Percentiles rank a stretch among this genome's conserved stretches.
These are phyloP conservation scores for Apocynum venetum DNA, from an alignment of 257 asterid genomes.

Conservation along the genomic window DNA sequence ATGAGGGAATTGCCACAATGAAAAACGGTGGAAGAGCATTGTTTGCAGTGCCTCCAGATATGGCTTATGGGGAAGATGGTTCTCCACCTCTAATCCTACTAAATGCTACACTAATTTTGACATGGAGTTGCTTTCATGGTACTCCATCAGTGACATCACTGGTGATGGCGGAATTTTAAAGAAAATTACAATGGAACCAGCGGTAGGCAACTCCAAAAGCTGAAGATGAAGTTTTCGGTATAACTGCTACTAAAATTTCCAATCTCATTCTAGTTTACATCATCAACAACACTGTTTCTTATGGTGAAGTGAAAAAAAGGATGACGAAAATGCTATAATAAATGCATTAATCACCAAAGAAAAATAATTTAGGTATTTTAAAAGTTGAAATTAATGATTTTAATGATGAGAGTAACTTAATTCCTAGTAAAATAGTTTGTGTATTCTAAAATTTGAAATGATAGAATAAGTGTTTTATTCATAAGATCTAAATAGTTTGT, in stretches of 20 bases:
- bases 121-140: slow-evolving; percentile 51
- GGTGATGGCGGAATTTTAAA: slow-evolving; percentile 65
- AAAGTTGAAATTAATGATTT: too few species aligned
- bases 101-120: slow-evolving; percentile 52
- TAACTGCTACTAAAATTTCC: background rate
- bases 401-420: too few species aligned
- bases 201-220: slow-evolving; percentile 69
- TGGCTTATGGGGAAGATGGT: slow-evolving; percentile 55
- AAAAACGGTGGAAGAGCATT: slow-evolving; percentile 55
- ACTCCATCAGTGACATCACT: slow-evolving; percentile 44
- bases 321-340: too few species aligned
- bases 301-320: too few species aligned
- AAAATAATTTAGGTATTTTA: too few species aligned
- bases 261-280: background rate
- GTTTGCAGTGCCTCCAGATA: slow-evolving; percentile 49
- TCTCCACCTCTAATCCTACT: slow-evolving; percentile 57
- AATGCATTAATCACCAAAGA: too few species aligned
- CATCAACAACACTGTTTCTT: background rate
- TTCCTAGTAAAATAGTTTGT: too few species aligned
- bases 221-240: slow-evolving; percentile 59
- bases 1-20: slow-evolving; percentile 62
- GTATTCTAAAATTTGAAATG: too few species aligned
- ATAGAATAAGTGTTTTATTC: too few species aligned
- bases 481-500: too few species aligned
- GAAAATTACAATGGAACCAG: slow-evolving; percentile 43